Conservation (phyloP, 2,329 filamentous ascomycete species). For the Alternaria conjuncta region DNA sequence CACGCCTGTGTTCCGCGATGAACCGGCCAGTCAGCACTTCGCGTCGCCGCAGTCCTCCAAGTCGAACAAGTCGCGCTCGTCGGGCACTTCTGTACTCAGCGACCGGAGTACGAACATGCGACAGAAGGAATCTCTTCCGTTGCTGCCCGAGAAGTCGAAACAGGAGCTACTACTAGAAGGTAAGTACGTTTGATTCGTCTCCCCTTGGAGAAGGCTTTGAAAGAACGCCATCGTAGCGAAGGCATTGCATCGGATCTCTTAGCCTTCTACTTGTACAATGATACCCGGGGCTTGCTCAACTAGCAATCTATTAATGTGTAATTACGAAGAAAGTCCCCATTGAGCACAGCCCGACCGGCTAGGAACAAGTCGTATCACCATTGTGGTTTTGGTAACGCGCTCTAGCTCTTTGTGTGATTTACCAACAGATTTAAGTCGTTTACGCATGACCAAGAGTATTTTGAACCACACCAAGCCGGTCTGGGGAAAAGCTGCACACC, state of each 20-base stretch:
- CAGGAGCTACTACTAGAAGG: not conserved
- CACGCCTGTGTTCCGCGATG: not conserved
- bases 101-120: not conserved
- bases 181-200: not conserved
- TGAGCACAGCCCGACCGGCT: not conserved
- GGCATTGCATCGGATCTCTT: not conserved
- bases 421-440: too few species aligned
- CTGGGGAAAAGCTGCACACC: not conserved
- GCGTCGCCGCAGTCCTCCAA: not conserved
- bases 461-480: not conserved
- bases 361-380: not conserved
- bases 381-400: not conserved
- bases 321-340: not conserved
- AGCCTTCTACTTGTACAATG: not conserved
- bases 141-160: not conserved
- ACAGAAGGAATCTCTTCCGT: not conserved
- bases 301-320: not conserved
- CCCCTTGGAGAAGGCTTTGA: not conserved
- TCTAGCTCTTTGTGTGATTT: not conserved
- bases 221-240: not conserved
- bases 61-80: not conserved
- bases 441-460: not conserved
- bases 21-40: too few species aligned
- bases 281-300: not conserved
- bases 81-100: not conserved